These are phyloP conservation scores for Lactarius sanguifluus DNA, from an alignment of 768 basidiomycete genomes.

Conservation along the genomic window DNA sequence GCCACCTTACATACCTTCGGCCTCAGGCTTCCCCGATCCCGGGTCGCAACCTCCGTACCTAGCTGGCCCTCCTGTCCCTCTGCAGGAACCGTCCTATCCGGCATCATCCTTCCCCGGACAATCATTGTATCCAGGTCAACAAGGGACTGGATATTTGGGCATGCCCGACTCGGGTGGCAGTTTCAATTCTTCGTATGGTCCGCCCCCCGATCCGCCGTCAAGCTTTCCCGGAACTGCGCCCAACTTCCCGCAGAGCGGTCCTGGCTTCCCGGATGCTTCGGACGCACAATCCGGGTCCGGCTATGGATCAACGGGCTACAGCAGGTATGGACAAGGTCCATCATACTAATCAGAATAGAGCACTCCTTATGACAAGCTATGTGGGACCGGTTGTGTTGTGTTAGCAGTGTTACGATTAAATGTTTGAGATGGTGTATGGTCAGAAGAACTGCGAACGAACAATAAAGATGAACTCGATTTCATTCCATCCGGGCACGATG, in stretches of 20 bases:
- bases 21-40: conserved; percentile 2
- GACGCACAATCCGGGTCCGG: conserved; percentile 18
- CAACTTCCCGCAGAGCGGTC: conserved; percentile 1
- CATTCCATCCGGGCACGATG: background rate
- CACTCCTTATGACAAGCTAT: background rate
- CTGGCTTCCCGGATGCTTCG: conserved; percentile 29
- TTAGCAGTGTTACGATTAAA: background rate
- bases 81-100: background rate
- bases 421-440: background rate
- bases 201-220: conserved; percentile 15
- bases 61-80: background rate
- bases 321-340: conserved; percentile 18
- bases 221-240: conserved; percentile 11
- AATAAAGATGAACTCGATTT: background rate
- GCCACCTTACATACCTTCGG: conserved; percentile 1
- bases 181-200: conserved; percentile 22
- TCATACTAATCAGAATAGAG: conserved; percentile 19
- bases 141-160: conserved; percentile 5
- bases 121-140: conserved; percentile 26
- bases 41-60: background rate
- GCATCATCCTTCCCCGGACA: conserved; percentile 18
- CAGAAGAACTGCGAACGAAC: background rate
- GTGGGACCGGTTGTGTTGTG: too few relatives aligned
- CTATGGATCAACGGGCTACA: conserved; percentile 17
- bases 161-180: conserved; percentile 8